Evolutionary conservation across 129 eudicot species (phyloP).

Genomic region (Lonicera japonica): DNA sequence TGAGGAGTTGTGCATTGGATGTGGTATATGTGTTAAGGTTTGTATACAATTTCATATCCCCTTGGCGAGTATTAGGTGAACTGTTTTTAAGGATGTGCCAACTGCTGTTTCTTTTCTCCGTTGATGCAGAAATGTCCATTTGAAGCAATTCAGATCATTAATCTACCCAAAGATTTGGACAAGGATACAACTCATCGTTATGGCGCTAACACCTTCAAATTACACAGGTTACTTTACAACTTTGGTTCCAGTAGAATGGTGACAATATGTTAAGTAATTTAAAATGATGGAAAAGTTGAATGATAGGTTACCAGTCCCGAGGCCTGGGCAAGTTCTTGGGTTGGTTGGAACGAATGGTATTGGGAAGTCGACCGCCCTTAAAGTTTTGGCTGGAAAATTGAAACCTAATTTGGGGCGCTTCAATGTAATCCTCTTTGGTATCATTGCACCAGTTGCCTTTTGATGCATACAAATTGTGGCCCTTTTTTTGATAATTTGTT

Average conservation of each 20-base stretch:
- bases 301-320: conserved; percentile 59
- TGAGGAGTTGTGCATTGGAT: conserved; percentile 73
- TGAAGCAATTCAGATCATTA: conserved; percentile 67
- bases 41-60: neutral
- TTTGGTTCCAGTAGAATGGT: neutral
- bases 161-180: conserved; percentile 58
- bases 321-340: conserved; percentile 77
- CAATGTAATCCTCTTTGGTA: conserved; percentile 19
- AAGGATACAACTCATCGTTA: conserved; percentile 79
- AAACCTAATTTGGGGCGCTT: conserved; percentile 71
- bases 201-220: conserved; percentile 62
- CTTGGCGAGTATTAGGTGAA: neutral
- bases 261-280: neutral
- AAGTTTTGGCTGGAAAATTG: conserved; percentile 70
- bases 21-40: conserved; percentile 73
- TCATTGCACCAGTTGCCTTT: neutral
- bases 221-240: conserved; percentile 43
- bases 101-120: neutral
- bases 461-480: neutral
- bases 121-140: conserved; percentile 59
- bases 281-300: neutral
- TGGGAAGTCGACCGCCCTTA: conserved; percentile 70
- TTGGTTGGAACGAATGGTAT: conserved; percentile 76
- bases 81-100: neutral
- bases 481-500: neutral